Percentiles rank a stretch among this genome's conserved stretches.
Conservation (phyloP, 805 yeast genomes). For the Saccharomycopsis fibuligera region DNA sequence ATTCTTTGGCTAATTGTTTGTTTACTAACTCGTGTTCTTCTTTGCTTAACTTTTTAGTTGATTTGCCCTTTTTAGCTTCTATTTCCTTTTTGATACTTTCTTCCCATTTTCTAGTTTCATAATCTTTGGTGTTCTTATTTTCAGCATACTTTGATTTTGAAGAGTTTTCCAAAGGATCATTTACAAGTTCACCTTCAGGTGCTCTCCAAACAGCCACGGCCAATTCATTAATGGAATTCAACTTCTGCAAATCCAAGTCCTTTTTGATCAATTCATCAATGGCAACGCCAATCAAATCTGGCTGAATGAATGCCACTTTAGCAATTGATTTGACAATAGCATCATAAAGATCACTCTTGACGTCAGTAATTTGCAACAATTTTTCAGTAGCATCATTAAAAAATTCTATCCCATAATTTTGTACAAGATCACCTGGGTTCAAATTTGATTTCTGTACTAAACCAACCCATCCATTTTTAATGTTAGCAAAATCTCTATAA, state of each 20-base stretch:
- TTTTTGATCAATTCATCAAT: conserved; percentile 37
- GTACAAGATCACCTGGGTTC: conserved; percentile 61
- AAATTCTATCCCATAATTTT: conserved; percentile 24
- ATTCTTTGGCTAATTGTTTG: conserved; percentile 60
- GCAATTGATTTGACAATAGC: conserved; percentile 47
- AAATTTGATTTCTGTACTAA: conserved; percentile 49
- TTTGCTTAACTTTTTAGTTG: conserved; percentile 53
- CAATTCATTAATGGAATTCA: conserved; percentile 33
- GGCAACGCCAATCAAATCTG: conserved; percentile 47
- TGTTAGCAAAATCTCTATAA: conserved; percentile 28
- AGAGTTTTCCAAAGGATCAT: conserved; percentile 45
- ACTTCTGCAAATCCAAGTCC: conserved; percentile 33
- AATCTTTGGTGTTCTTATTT: conserved; percentile 74
- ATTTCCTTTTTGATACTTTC: conserved; percentile 71
- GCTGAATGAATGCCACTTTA: conserved; percentile 51
- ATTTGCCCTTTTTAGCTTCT: conserved; percentile 43
- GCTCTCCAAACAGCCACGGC: conserved; percentile 57
- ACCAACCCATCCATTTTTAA: conserved; percentile 69
- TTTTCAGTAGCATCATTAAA: conserved; percentile 19
- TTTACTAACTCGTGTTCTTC: conserved; percentile 67
- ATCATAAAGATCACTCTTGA: conserved; percentile 34
- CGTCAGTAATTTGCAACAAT: conserved; percentile 17
- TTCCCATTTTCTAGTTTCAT: conserved; percentile 87
- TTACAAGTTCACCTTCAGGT: conserved; percentile 61
- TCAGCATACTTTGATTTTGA: conserved; percentile 38